Base-by-base conservation (phyloP, 257 asterid genomes). In the Petrea volubilis region DNA sequence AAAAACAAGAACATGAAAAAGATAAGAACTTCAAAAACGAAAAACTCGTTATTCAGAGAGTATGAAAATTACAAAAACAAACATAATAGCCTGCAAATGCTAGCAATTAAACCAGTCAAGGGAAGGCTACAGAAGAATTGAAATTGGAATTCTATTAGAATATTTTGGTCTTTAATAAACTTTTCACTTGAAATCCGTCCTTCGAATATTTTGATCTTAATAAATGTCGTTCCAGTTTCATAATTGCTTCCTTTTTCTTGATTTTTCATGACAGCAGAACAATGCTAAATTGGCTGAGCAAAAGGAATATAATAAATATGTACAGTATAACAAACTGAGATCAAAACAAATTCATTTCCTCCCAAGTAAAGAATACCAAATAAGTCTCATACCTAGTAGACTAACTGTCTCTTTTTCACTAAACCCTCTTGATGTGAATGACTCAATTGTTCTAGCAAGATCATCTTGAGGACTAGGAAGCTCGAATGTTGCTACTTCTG, bases 401-500 rank as follows among this genome's bases (percentile, higher is more conserved):
- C 82, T 77, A 60, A 88, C 89, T 18, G 81, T 79, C 72, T 91
- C 96, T 66, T 86, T 81, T 13, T 71, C 82, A 40, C 77, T 79
- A 36, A 93, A 93, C 18, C 97, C 97, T 73, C 71, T 88, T 6
- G 88, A 49, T 34, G 84, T 83, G 77, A 93, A 93, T 23, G 77
- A 44, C 17, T 49, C 56, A 11, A 78, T 27, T 33, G 80, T 74
- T 56, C 17, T 64, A 24, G 69, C 38, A 17, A 83, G 79, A 72
- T 81, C 71, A 50, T 86, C 88, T 4, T 79, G 68, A 3, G 97
- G 97, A 68, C 67, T 67, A 38, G 97, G 97, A 65, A 93, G 88
- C 51, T 84, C 87, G 18, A 2, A 11, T 9, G 65, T 36, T 29
- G 97, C 88, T 62, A 67, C 74, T 5, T 62, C 63, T 5, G 55